Percentiles rank a stretch among this genome's conserved stretches.
Evolutionary conservation across 768 basidiomycete species (phyloP).

Genomic region (Gymnopilus junonius): DNA sequence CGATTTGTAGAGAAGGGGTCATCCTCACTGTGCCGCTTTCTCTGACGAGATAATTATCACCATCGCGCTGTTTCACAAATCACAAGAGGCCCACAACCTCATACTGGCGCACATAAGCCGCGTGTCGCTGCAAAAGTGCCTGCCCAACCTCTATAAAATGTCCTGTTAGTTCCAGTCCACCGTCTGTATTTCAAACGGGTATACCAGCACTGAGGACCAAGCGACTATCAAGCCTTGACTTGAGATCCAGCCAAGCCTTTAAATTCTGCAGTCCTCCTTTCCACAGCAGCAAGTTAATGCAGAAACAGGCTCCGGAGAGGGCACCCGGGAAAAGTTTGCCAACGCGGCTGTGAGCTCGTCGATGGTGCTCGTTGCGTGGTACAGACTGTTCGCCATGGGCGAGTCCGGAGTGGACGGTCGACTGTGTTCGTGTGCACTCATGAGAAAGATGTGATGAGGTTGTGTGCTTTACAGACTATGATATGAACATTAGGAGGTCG

Average conservation of each 20-base stretch:
- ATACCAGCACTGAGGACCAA: conserved; percentile 88
- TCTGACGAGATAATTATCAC: conserved; percentile 12
- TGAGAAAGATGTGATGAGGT: conserved; percentile 10
- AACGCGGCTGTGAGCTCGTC: conserved; percentile 81
- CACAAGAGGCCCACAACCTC: conserved; percentile 48
- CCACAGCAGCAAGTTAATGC: conserved; percentile 68
- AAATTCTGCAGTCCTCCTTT: conserved; percentile 65
- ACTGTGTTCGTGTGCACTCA: conserved; percentile 25
- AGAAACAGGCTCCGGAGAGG: conserved; percentile 70
- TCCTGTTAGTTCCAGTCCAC: neutral
- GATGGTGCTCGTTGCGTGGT: conserved; percentile 64
- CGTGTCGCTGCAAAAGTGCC: conserved; percentile 84
- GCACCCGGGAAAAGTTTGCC: conserved; percentile 69
- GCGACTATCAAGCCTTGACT: conserved; percentile 74
- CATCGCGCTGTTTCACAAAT: neutral
- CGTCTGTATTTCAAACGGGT: conserved; percentile 30
- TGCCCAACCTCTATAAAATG: conserved; percentile 84
- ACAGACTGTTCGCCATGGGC: conserved; percentile 51
- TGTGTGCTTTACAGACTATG: conserved; percentile 6
- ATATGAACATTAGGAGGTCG: conserved; percentile 6
- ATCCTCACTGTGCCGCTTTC: conserved; percentile 20
- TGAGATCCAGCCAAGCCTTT: conserved; percentile 64
- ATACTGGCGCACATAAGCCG: conserved; percentile 78
- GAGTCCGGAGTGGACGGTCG: conserved; percentile 54
- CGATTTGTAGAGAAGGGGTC: conserved; percentile 16